Percentiles rank a stretch among this genome's conserved stretches.
These are phyloP conservation scores for Passiflora organensis DNA, from an alignment of 345 rosid species.

Conservation along the genomic window DNA sequence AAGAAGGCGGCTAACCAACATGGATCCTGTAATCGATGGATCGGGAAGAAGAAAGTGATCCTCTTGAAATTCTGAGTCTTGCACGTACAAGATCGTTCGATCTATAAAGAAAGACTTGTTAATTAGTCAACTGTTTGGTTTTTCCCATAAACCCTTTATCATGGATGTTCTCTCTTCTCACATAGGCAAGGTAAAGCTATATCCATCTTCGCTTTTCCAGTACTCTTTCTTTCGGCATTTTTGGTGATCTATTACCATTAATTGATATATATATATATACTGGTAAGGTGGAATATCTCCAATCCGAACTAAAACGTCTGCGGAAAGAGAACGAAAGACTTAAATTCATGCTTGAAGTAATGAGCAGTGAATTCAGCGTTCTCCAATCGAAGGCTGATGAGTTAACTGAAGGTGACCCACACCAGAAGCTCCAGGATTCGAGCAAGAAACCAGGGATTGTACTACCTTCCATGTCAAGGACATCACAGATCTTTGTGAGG, in stretches of 20 bases:
- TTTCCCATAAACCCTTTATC: too few species aligned
- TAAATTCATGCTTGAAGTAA: slow-evolving; percentile 28
- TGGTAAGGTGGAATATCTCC: slow-evolving; percentile 25
- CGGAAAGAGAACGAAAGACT: slow-evolving; percentile 40
- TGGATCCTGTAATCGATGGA: too few species aligned
- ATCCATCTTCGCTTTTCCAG: too few species aligned
- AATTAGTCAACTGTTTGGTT: too few species aligned
- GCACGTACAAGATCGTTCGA: too few species aligned
- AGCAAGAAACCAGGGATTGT: slow-evolving; percentile 20
- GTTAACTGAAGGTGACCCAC: not conserved
- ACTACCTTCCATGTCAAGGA: slow-evolving; percentile 10
- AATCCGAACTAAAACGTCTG: slow-evolving; percentile 25
- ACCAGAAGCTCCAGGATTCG: not conserved
- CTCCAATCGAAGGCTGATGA: slow-evolving; percentile 25
- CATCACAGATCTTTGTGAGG: slow-evolving; percentile 32
- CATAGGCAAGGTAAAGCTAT: slow-evolving; percentile 9
- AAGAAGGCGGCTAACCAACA: too few species aligned
- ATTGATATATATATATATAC: too few species aligned
- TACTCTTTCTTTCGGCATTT: not conserved
- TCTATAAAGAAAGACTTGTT: too few species aligned
- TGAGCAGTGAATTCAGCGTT: slow-evolving; percentile 25
- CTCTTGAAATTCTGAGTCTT: too few species aligned
- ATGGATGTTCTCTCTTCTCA: slow-evolving; percentile 10
- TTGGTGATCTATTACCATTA: too few species aligned
- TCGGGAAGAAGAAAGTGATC: too few species aligned